A percentile compares a stretch with the other conserved stretches of the same genome.
Conservation (phyloP, 2,329 filamentous ascomycete genomes). For the Diaporthe ilicicola region DNA sequence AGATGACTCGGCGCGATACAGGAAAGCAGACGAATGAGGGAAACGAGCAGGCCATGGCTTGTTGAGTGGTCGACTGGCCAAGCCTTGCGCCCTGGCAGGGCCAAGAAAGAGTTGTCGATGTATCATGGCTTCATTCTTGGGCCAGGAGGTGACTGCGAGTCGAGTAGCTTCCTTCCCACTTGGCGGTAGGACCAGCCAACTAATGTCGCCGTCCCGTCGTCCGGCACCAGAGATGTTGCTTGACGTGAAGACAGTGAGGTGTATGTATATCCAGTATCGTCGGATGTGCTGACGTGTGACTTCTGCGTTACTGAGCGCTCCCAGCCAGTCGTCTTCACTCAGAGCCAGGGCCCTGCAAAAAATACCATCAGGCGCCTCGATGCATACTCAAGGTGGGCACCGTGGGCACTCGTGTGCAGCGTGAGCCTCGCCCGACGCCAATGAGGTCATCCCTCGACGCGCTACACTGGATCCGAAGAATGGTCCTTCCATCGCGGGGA, state of each 20-base stretch:
- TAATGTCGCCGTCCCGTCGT: neutral
- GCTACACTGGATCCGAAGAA: slow-evolving; percentile 23
- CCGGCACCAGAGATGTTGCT: neutral
- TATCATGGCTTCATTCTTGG: slow-evolving; percentile 44
- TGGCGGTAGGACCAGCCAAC: neutral
- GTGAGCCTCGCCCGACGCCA: slow-evolving; percentile 18
- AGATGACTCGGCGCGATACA: slow-evolving; percentile 25
- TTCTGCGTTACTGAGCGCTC: neutral
- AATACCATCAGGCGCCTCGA: neutral
- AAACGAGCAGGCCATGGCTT: neutral
- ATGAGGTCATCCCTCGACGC: slow-evolving; percentile 36
- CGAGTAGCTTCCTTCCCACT: slow-evolving; percentile 3
- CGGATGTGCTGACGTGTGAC: neutral
- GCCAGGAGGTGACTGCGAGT: slow-evolving; percentile 20
- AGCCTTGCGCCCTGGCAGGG: slow-evolving; percentile 43
- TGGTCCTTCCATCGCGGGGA: neutral
- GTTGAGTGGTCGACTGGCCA: slow-evolving; percentile 28
- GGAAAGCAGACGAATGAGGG: neutral
- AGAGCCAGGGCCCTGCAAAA: neutral
- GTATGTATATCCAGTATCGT: neutral
- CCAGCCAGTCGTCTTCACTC: neutral
- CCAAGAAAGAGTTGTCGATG: slow-evolving; percentile 42
- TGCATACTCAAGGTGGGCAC: neutral
- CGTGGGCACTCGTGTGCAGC: neutral
- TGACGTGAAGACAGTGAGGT: neutral